Evolutionary conservation across 306 rosid species (phyloP).

Genomic region (apple (Malus domestica)): DNA sequence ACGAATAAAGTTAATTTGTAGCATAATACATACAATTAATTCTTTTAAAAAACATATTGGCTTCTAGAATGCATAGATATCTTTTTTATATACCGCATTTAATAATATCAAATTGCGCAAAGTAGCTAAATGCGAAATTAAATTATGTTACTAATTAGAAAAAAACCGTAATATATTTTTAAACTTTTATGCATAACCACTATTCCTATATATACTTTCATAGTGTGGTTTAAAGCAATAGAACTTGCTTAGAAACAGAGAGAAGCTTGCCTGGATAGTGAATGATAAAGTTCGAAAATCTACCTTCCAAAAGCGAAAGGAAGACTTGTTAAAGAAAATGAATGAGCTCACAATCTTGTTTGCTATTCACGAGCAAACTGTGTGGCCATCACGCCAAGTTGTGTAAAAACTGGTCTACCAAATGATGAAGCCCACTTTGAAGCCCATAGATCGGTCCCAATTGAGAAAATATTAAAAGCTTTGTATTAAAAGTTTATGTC

Average conservation of each 20-base stretch:
- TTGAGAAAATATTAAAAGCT: neutral
- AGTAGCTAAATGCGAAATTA: too few relatives aligned
- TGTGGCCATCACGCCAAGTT: constrained; percentile 27
- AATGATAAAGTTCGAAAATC: constrained; percentile 28
- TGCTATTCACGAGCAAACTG: constrained; percentile 11
- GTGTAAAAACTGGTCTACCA: neutral
- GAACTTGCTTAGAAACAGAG: too few relatives aligned
- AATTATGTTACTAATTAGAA: neutral
- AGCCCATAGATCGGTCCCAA: neutral
- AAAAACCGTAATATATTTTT: too few relatives aligned
- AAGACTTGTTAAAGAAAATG: constrained; percentile 32
- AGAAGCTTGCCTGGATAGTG: constrained; percentile 20
- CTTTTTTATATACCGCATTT: too few relatives aligned
- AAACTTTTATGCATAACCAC: too few relatives aligned
- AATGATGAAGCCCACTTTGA: too few relatives aligned
- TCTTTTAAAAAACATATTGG: neutral
- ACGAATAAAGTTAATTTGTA: too few relatives aligned
- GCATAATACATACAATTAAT: neutral
- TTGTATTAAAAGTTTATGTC: too few relatives aligned
- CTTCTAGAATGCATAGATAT: neutral
- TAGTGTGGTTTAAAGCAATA: too few relatives aligned
- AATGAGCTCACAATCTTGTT: constrained; percentile 26
- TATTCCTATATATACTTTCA: too few relatives aligned
- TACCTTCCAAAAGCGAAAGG: constrained; percentile 21
- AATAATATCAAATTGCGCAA: neutral